These are phyloP conservation scores for Trichocomaceae sp. DNA, from an alignment of 2,329 filamentous ascomycete species.

Conservation along the genomic window DNA sequence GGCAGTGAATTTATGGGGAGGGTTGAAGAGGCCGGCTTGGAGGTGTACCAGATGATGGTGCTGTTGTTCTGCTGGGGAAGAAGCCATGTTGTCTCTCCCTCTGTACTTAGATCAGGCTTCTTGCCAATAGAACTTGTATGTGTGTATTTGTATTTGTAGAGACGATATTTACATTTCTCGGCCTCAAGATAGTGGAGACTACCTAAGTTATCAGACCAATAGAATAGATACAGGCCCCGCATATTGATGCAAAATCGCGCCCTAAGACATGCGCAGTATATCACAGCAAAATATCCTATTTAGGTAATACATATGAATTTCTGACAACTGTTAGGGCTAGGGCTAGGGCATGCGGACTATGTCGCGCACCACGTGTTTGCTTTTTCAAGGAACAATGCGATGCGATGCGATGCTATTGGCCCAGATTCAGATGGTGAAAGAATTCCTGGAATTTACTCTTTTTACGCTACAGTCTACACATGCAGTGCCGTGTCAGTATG, in stretches of 20 bases:
- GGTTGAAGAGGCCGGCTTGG: constrained; percentile 42
- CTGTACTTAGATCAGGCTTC: not conserved
- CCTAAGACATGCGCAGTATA: not conserved
- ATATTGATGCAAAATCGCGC: not conserved
- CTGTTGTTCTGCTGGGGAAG: not conserved
- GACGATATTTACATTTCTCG: not conserved
- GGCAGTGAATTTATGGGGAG: constrained; percentile 35
- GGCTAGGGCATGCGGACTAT: not conserved
- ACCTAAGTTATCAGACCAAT: not conserved
- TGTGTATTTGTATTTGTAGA: not conserved
- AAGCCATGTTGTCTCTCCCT: not conserved
- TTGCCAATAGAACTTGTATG: not conserved
- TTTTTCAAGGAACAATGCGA: not conserved
- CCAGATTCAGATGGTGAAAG: not conserved
- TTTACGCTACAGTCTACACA: not conserved
- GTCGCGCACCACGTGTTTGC: not conserved
- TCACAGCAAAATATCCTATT: not conserved
- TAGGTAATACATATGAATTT: not conserved
- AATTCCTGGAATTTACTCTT: not conserved
- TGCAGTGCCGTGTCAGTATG: too few species aligned
- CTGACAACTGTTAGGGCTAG: not conserved
- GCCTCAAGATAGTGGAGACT: not conserved
- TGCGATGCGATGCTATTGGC: not conserved
- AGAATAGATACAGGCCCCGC: not conserved
- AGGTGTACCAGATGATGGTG: constrained; percentile 41